Evolutionary conservation across 2,329 filamentous ascomycete species (phyloP).

Genomic region (Aspergillus sp.): DNA sequence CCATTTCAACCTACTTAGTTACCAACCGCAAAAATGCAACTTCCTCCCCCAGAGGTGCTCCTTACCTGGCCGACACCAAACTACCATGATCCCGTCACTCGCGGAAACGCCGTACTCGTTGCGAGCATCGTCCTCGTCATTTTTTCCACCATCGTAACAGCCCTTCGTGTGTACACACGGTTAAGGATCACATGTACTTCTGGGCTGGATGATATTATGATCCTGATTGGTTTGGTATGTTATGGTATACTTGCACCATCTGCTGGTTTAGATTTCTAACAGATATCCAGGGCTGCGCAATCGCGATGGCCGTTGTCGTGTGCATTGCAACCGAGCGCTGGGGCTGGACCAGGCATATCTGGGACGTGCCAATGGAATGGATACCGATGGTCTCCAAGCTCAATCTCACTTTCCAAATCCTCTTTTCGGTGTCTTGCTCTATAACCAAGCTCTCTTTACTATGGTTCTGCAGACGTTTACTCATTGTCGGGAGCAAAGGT

Average conservation of each 20-base stretch:
- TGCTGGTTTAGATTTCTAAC: slow-evolving; percentile 4
- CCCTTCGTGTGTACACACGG: slow-evolving; percentile 49
- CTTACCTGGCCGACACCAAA: slow-evolving; percentile 50
- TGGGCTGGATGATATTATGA: slow-evolving; percentile 50
- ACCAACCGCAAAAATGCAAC: slow-evolving; percentile 29
- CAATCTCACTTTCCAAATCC: slow-evolving; percentile 37
- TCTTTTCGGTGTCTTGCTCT: slow-evolving; percentile 36
- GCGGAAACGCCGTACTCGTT: slow-evolving; percentile 45
- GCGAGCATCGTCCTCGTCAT: slow-evolving; percentile 42
- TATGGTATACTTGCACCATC: not conserved
- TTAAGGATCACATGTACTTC: slow-evolving; percentile 45
- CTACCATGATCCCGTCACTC: slow-evolving; percentile 46
- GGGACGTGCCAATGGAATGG: slow-evolving; percentile 37
- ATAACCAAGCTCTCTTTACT: slow-evolving; percentile 40
- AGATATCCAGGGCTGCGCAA: slow-evolving; percentile 29
- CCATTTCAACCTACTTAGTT: not conserved
- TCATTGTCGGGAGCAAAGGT: slow-evolving; percentile 30
- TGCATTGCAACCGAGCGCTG: slow-evolving; percentile 34
- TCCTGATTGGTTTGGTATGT: slow-evolving; percentile 43
- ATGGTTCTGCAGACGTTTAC: slow-evolving; percentile 37
- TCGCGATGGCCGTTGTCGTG: slow-evolving; percentile 35
- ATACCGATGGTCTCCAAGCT: slow-evolving; percentile 34
- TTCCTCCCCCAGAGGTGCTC: slow-evolving; percentile 44
- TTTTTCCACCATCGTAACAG: slow-evolving; percentile 42
- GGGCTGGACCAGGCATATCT: slow-evolving; percentile 42